These are phyloP conservation scores for Alternaria triticimaculans DNA, from an alignment of 2,329 filamentous ascomycete genomes.

Conservation along the genomic window DNA sequence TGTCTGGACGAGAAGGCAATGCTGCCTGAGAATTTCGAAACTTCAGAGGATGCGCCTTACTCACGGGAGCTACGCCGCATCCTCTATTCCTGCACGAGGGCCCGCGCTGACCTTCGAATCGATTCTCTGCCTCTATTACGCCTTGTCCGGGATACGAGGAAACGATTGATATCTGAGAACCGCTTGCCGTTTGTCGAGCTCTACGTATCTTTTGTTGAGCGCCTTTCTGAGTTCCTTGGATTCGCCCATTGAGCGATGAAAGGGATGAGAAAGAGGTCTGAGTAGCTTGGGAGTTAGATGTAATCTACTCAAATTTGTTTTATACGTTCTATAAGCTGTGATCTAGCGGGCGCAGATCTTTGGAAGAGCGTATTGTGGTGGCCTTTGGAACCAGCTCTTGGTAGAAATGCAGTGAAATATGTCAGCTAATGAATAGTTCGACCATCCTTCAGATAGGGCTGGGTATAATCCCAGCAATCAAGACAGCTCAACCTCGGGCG, in stretches of 20 bases:
- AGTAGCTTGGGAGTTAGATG: neutral
- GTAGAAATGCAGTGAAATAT: neutral
- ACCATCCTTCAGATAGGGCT: neutral
- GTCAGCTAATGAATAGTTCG: no score
- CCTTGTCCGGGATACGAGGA: neutral
- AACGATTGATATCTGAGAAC: neutral
- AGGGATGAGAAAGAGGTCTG: no score
- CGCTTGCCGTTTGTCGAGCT: neutral
- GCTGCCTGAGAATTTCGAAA: neutral
- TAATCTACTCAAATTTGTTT: neutral
- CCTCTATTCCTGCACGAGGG: neutral
- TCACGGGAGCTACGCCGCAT: neutral
- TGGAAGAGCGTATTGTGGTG: neutral
- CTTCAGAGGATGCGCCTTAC: neutral
- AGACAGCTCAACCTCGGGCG: neutral
- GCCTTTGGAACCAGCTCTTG: no score
- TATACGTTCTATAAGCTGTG: no score
- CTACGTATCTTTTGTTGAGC: neutral
- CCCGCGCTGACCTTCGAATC: neutral
- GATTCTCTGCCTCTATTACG: neutral
- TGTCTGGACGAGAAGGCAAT: neutral
- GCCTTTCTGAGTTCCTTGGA: neutral
- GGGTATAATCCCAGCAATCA: neutral
- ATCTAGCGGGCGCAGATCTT: neutral
- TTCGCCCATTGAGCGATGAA: no score